Evolutionary conservation across 768 basidiomycete species (phyloP), one percentile per base, ranked within the genome.

Genomic region (Trametes maxima): DNA sequence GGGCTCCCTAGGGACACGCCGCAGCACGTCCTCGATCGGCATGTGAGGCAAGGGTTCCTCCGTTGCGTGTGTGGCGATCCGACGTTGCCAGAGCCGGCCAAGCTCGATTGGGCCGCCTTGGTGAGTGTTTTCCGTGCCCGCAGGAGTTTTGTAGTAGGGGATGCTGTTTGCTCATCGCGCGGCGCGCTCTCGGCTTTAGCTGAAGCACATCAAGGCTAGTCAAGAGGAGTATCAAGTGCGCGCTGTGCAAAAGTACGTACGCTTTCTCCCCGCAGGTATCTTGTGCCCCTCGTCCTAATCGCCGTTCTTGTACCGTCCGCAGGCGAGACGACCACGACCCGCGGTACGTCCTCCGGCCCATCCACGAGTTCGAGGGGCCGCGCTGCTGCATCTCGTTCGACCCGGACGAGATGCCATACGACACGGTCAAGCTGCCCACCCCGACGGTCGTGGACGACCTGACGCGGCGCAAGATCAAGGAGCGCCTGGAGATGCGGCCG

Each of bases 31-130:
- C 25, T 55, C 17, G 19, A 35, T 33, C 13, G 35, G 25, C 43
- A 45, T 14, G 25, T 55, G 4, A 28, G 36, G 12, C 13, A 17
- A 3, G 54, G 43, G 17, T 17, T 43, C 11, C 28, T 55, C 17
- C 45, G 45, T 28, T 55, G 54, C 28, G 42, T 44, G 6, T 55
- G 54, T 21, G 24, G 54, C 33, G 54, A 55, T 33, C 54, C 54
- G 12, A 17, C n/a, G 2, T 19, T 55, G 28, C 54, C 54, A 1
- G 25, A 25, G 4, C 53, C 53, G 22, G 53, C 28, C 16, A 40
- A 25, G 11, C 25, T 54, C 5, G 43, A 54, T 17, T 54, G 53
- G 53, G 14, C 53, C 5, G 28, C 16, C 6, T 35, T 54, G 53
- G 53, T 44, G 22, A 28, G 53, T 47, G 24, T 8, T 11, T 25